Base-by-base conservation (phyloP, 148 eudicot species). In the Camellia granthamiana region DNA sequence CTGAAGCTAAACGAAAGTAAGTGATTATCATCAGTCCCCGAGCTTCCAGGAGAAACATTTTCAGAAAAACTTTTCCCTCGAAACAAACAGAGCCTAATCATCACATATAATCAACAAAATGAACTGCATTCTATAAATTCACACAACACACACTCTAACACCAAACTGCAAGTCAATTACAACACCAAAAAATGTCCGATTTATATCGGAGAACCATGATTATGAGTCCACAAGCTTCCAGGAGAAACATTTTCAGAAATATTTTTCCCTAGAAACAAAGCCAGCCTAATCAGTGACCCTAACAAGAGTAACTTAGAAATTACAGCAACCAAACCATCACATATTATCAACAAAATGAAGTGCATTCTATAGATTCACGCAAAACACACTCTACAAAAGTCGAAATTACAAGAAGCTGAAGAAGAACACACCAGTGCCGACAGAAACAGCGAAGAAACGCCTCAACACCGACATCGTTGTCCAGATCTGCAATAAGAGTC, bases 401-500 rank as follows among this genome's bases (percentile, higher is more conserved):
- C 19, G 23, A 68, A 69, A 56, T 56, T 30, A 42, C n/a, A 43
- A 44, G 76, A 79, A 69, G 46, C 14, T 47, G 15, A 10, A 68
- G 64, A 67, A 68, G 64, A 67, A 79, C 76, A 21, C 23, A 79
- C 81, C 81, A 58, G 68, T 21, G 58, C 47, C 42, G 68, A 21
- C 2, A 9, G 44, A 8, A 59, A 60, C 67, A n/a, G 58, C 42
- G 41, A 61, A n/a, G 12, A 70, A 70, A 59, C 23, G 46, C 6
- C 68, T 14, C 23, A 8, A 49, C 75, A 14, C 75, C 81, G 81
- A 69, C 81, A 79, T 79, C 68, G 15, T 56, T 68, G 76, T 41
- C 63, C 43, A 78, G 81, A 78, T 78, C 81, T 78, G 75, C 38
- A 30, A 30, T 2, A 59, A 67, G 64, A 30, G 52, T 67, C 23